Conservation (phyloP, 2,329 filamentous ascomycete genomes). For the Hymenoscyphus salicellus region DNA sequence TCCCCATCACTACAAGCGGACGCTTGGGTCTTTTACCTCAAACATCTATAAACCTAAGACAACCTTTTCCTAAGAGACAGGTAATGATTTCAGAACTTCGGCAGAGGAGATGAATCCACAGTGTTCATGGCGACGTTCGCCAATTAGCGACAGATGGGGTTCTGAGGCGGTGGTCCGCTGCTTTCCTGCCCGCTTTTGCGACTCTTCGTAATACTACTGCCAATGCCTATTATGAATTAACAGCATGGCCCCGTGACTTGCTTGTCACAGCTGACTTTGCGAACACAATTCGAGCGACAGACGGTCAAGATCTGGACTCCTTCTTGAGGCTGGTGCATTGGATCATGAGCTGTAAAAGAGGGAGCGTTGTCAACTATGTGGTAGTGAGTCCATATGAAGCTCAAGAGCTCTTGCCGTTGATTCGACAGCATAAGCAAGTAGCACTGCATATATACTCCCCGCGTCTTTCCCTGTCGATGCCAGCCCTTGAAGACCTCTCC, state of each 20-base stretch:
- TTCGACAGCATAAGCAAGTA: conserved; percentile 39
- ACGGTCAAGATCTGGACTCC: conserved; percentile 37
- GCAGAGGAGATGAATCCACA: too few relatives aligned
- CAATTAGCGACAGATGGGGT: conserved; percentile 42
- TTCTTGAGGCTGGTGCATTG: conserved; percentile 54
- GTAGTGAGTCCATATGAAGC: conserved; percentile 59
- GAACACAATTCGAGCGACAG: conserved; percentile 39
- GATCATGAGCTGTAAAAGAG: conserved; percentile 42
- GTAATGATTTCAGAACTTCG: too few relatives aligned
- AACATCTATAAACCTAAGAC: too few relatives aligned
- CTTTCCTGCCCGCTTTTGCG: conserved; percentile 46
- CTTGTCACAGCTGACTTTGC: conserved; percentile 51
- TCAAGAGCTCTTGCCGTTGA: conserved; percentile 43
- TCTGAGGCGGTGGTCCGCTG: conserved; percentile 28
- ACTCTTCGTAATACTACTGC: conserved; percentile 43
- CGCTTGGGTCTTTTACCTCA: too few relatives aligned
- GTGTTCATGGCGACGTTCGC: conserved; percentile 43
- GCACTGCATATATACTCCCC: conserved; percentile 51
- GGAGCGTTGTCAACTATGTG: conserved; percentile 32
- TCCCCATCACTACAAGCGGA: too few relatives aligned
- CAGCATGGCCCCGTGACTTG: conserved; percentile 40
- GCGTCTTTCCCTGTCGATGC: conserved; percentile 38
- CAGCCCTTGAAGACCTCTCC: conserved; percentile 44
- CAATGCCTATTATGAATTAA: conserved; percentile 34
- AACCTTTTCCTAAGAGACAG: too few relatives aligned